Evolutionary conservation across 768 basidiomycete species (phyloP).

Genomic region (Lactarius evosmus): DNA sequence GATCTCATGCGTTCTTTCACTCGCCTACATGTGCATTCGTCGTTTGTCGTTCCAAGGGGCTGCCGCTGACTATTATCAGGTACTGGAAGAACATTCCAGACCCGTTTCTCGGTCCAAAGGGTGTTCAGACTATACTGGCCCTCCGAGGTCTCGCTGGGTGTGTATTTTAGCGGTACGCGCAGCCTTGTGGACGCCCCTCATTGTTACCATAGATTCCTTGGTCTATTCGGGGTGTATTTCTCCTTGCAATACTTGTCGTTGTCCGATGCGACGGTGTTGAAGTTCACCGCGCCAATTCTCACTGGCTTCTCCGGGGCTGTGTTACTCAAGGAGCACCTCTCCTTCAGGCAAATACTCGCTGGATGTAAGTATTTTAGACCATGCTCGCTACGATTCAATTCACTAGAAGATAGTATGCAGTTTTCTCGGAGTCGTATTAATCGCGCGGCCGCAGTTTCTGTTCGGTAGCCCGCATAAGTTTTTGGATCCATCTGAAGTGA

Average conservation of each 20-base stretch:
- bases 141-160: constrained; percentile 63
- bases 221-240: constrained; percentile 63
- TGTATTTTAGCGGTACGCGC: constrained; percentile 17
- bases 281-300: constrained; percentile 67
- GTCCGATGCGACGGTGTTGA: constrained; percentile 73
- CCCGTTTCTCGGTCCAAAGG: constrained; percentile 68
- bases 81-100: constrained; percentile 45
- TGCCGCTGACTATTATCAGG: constrained; percentile 30
- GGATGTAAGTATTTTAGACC: constrained; percentile 38
- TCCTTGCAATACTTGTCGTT: constrained; percentile 72
- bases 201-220: constrained; percentile 57
- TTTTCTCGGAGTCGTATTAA: constrained; percentile 73
- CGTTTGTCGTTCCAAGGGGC: not conserved
- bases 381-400: not conserved
- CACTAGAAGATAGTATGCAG: constrained; percentile 46
- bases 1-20: constrained; percentile 50
- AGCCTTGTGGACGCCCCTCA: not conserved
- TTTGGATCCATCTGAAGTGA: constrained; percentile 20
- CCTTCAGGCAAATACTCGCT: constrained; percentile 52
- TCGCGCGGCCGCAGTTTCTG: constrained; percentile 72
- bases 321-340: constrained; percentile 58
- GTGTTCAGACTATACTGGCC: constrained; percentile 54
- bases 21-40: constrained; percentile 46
- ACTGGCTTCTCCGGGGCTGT: constrained; percentile 61
- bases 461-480: constrained; percentile 47